phyloP scores from a whole-genome alignment of 2,329 filamentous ascomycete genomes.

The Fusarium sp. region DNA sequence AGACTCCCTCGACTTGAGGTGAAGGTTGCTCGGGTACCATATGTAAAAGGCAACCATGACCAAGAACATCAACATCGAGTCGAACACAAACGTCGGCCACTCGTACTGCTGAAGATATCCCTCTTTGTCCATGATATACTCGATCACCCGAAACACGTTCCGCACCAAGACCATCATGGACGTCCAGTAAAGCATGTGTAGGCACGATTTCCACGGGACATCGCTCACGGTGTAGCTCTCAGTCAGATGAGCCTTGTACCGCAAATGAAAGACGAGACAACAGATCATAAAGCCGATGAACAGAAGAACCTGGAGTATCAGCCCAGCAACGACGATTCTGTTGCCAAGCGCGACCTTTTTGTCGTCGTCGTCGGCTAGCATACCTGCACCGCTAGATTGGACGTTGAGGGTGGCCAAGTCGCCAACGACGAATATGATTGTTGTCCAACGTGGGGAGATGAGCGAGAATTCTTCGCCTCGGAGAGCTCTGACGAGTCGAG shows the following conservation, averaged over 20 bases:
- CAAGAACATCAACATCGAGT: conserved; percentile 17
- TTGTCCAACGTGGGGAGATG: conserved; percentile 20
- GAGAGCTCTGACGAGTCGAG: conserved; percentile 6
- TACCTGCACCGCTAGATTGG: conserved; percentile 13
- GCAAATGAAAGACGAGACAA: conserved; percentile 10
- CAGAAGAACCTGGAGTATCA: not conserved
- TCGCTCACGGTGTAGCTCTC: accelerated
- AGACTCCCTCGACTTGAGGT: not conserved
- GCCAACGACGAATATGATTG: conserved; percentile 18
- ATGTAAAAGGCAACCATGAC: conserved; percentile 25
- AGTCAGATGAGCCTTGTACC: not conserved
- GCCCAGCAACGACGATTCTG: conserved; percentile 4
- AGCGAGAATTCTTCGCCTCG: conserved; percentile 1
- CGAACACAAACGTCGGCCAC: conserved; percentile 29
- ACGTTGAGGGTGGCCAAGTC: conserved; percentile 29
- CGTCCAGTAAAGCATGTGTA: conserved; percentile 23
- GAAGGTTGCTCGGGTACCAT: conserved; percentile 18
- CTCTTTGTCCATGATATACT: conserved; percentile 22
- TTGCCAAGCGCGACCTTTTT: conserved; percentile 4
- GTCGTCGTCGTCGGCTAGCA: not conserved
- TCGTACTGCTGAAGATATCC: conserved; percentile 29
- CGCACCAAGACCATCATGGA: conserved; percentile 11
- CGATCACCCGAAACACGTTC: conserved; percentile 22
- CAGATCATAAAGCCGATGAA: conserved; percentile 20
- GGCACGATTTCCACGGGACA: conserved; percentile 10